These are phyloP conservation scores for Chlamydomonas reinhardtii DNA, from an alignment of 163 green algal species.

Conservation along the genomic window DNA sequence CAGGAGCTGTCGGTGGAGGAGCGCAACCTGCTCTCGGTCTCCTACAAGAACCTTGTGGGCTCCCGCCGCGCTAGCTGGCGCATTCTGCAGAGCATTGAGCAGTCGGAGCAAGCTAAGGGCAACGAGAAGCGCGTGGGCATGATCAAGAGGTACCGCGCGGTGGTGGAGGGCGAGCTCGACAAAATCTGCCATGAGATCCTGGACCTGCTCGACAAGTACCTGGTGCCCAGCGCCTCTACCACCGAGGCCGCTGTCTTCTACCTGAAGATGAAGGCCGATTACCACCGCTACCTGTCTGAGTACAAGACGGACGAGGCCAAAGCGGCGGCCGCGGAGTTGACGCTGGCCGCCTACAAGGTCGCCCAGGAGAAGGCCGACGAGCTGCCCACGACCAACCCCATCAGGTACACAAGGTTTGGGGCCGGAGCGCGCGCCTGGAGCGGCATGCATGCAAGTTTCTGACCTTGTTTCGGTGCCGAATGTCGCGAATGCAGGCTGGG, in stretches of 20 bases:
- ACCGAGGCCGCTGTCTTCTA: constrained; percentile 98
- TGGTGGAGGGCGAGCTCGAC: constrained; percentile 97
- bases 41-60: constrained; percentile 99
- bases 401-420: constrained; percentile 64
- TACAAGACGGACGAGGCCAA: constrained; percentile 92
- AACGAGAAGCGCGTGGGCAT: constrained; percentile 94
- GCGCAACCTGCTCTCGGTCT: constrained; percentile 97
- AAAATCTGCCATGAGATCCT: constrained; percentile 98
- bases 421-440: neutral
- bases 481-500: constrained; percentile 31
- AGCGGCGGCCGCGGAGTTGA: constrained; percentile 96
- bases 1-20: constrained; percentile 98
- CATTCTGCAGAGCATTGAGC: constrained; percentile 98
- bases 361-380: constrained; percentile 94
- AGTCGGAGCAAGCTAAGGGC: constrained; percentile 98
- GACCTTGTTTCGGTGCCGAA: neutral
- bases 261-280: constrained; percentile 98
- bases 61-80: constrained; percentile 95
- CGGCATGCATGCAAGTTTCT: neutral
- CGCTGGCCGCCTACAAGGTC: constrained; percentile 96
- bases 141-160: constrained; percentile 92
- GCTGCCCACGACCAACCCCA: constrained; percentile 97
- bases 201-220: constrained; percentile 93
- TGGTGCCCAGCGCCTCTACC: constrained; percentile 92
- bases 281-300: constrained; percentile 99